A percentile compares a stretch with the other conserved stretches of the same genome.
phyloP scores from a whole-genome alignment of 2,329 filamentous ascomycete genomes.

The Harringtonia lauricola region DNA sequence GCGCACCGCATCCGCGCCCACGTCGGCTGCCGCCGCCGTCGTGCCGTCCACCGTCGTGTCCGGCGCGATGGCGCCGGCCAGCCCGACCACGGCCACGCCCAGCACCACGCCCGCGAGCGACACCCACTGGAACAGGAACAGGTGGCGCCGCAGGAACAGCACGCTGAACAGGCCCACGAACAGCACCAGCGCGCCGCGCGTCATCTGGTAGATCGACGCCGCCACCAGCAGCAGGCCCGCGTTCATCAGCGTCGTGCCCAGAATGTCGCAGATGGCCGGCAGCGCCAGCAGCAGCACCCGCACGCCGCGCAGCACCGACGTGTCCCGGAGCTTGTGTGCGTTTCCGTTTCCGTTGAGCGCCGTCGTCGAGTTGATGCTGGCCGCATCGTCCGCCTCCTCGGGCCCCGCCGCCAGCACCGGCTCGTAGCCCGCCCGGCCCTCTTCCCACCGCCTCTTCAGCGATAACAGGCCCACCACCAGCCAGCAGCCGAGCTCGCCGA shows the following conservation, averaged over 20 bases:
- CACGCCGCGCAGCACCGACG: constrained; percentile 57
- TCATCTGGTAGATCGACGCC: constrained; percentile 98
- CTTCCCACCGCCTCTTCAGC: constrained; percentile 49
- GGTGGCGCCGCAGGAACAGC: constrained; percentile 68
- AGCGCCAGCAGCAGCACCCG: constrained; percentile 67
- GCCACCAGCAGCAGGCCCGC: constrained; percentile 87
- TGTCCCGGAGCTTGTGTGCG: constrained; percentile 28
- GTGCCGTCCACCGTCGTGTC: constrained; percentile 40
- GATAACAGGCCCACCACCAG: constrained; percentile 66
- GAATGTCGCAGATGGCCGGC: constrained; percentile 87
- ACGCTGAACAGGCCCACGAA: constrained; percentile 96
- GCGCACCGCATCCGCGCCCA: constrained; percentile 40
- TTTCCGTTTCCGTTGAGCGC: constrained; percentile 32
- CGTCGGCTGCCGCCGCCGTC: constrained; percentile 16
- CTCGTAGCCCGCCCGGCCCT: constrained; percentile 48
- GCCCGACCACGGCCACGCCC: constrained; percentile 80
- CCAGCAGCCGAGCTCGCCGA: constrained; percentile 95
- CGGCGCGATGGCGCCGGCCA: constrained; percentile 74
- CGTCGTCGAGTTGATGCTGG: constrained; percentile 30
- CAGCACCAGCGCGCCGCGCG: constrained; percentile 81
- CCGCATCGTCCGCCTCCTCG: constrained; percentile 34
- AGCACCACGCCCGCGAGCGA: constrained; percentile 76
- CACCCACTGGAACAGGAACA: constrained; percentile 86
- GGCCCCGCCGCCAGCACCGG: constrained; percentile 41
- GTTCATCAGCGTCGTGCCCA: constrained; percentile 95